Evolutionary conservation across 306 rosid genomes (phyloP).

Genomic region (Cicer yamashitae): DNA sequence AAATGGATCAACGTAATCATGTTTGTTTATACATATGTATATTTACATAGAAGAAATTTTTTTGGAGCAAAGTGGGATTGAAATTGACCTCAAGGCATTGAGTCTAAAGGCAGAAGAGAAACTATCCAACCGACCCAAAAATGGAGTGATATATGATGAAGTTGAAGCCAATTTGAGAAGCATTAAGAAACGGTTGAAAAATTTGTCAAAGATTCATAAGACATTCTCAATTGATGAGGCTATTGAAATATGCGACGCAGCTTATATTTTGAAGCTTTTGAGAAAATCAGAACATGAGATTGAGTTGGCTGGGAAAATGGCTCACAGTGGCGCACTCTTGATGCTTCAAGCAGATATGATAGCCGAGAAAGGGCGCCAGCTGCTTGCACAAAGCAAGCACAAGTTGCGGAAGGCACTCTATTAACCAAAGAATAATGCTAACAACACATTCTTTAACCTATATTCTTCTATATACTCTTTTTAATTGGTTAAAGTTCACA

Average conservation of each 20-base stretch:
- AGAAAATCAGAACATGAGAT: conserved; percentile 1
- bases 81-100: conserved; percentile 11
- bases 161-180: background rate
- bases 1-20: too few relatives aligned
- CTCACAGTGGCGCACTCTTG: conserved; percentile 33
- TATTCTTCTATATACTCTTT: fast-evolving
- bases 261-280: background rate
- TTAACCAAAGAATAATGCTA: too few relatives aligned
- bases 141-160: background rate
- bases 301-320: conserved; percentile 37
- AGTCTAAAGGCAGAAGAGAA: conserved; percentile 11
- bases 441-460: too few relatives aligned
- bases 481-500: too few relatives aligned
- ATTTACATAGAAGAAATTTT: background rate
- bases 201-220: background rate
- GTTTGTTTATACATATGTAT: too few relatives aligned
- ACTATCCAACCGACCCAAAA: conserved; percentile 14
- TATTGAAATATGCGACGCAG: conserved; percentile 25
- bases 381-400: conserved; percentile 23
- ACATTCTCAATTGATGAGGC: conserved; percentile 13
- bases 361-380: background rate
- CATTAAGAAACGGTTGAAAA: background rate
- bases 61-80: background rate
- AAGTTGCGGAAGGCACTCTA: background rate
- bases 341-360: conserved; percentile 23